Conservation (phyloP, 164 flowering plant genomes). For the Sedum album region DNA sequence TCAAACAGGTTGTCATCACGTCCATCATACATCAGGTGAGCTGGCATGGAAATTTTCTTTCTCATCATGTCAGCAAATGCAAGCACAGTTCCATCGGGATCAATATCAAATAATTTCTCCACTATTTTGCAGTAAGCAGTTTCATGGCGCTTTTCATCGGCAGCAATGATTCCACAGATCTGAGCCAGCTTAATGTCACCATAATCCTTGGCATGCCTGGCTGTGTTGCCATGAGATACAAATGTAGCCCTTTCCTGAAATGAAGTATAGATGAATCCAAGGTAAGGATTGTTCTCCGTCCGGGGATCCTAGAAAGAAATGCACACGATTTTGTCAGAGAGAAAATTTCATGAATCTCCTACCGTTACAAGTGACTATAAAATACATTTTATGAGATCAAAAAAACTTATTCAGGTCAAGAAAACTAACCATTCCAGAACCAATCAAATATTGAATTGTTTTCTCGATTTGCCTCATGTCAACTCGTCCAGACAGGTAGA, state of each 20-base stretch:
- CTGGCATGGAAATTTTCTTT: not conserved
- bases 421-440: not conserved
- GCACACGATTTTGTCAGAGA: not conserved
- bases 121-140: conserved; percentile 35
- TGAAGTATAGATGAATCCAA: not conserved
- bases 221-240: not conserved
- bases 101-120: conserved; percentile 42
- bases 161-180: conserved; percentile 42
- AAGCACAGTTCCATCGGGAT: conserved; percentile 18
- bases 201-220: not conserved
- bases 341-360: too few relatives aligned
- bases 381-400: not conserved
- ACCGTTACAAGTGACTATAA: too few relatives aligned
- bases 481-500: not conserved
- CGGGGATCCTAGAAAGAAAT: not conserved
- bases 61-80: not conserved
- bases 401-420: not conserved
- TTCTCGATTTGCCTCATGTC: not conserved
- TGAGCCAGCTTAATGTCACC: conserved; percentile 22
- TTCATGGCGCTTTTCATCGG: conserved; percentile 51
- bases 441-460: not conserved
- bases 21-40: not conserved
- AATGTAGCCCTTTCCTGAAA: not conserved
- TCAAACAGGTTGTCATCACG: not conserved
- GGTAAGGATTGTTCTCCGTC: not conserved